Evolutionary conservation across 768 basidiomycete genomes (phyloP), one percentile per base, ranked within the genome.

Genomic region (Suillus ampliporus): DNA sequence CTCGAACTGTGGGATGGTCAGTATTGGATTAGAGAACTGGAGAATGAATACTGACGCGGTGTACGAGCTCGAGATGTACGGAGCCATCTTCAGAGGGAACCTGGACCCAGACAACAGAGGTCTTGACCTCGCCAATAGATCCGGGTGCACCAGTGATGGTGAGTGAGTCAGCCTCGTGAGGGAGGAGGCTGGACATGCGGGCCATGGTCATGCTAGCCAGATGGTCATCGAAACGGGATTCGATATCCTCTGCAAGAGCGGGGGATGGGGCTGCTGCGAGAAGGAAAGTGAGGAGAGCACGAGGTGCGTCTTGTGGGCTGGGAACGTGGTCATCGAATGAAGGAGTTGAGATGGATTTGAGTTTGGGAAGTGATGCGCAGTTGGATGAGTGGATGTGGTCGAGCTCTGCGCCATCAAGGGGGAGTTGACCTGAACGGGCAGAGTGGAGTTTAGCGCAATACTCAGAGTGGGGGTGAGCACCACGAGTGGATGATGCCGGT

Each of bases 261-360:
- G 71, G 61, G 76, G 69, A 31, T 84, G 91, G 34, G 84, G 73
- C 90, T 13, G 91, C 92, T 0, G 87, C 86, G 31, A 87, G 79
- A 84, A 95, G 92, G 80, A 95, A 95, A 63, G 88, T 83, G 28
- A 95, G 78, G 11, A 93, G 85, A 4, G 92, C 86, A 2, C 83
- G 76, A 2, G 85, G 70, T 19, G 82, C 78, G 58, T 83, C 79
- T 70, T 69, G 52, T 71, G 63, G 15, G 70, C 64, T 17, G 68
- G 65, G 13, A 43, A 79, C 68, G 77, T 77, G 74, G 65, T 50
- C 64, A 7, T 53, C 60, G 34, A 58, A 15, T 17, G 58, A 59
- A 43, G 63, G n/a, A 7, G 66, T 53, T 13, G 57, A 23, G 66
- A 71, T 9, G 43, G 60, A 62, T 44, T 79, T 71, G 2, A 83